phyloP scores from a whole-genome alignment of 148 eudicot genomes.

The Mesembryanthemum crystallinum region DNA sequence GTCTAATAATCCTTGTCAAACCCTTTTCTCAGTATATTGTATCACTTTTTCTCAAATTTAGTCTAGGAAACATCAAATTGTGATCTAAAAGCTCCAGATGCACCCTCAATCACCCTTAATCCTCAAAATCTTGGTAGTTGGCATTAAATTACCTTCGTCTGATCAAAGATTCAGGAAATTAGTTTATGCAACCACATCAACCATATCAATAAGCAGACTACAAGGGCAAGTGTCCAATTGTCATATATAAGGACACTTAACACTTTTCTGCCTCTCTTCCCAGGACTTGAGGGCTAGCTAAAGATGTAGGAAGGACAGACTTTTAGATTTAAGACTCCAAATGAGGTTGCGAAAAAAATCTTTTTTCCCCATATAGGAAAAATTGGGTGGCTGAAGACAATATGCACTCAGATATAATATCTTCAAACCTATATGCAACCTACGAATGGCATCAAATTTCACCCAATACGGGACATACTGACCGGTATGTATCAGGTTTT shows the following conservation, averaged over 20 bases:
- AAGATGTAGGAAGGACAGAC: too few relatives aligned
- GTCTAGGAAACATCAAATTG: neutral
- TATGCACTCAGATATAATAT: neutral
- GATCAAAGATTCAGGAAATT: neutral
- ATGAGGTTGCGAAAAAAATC: too few relatives aligned
- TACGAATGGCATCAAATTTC: too few relatives aligned
- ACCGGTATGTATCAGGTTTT: too few relatives aligned
- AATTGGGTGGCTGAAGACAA: neutral
- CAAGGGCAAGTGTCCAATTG: neutral
- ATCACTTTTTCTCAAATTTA: neutral
- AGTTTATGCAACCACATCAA: neutral
- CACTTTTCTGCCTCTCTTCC: too few relatives aligned
- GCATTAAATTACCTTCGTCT: neutral
- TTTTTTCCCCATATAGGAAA: too few relatives aligned
- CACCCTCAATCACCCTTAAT: slow-evolving; percentile 1
- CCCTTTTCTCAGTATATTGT: neutral
- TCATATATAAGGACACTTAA: neutral
- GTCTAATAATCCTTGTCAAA: neutral
- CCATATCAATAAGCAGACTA: neutral
- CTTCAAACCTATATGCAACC: too few relatives aligned
- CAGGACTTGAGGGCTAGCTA: too few relatives aligned
- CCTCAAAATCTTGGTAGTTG: neutral
- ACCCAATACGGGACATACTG: too few relatives aligned
- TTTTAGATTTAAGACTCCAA: too few relatives aligned
- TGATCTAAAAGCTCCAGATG: neutral